Evolutionary conservation across 2,329 filamentous ascomycete species (phyloP).

Genomic region (Aspergillus sp.): DNA sequence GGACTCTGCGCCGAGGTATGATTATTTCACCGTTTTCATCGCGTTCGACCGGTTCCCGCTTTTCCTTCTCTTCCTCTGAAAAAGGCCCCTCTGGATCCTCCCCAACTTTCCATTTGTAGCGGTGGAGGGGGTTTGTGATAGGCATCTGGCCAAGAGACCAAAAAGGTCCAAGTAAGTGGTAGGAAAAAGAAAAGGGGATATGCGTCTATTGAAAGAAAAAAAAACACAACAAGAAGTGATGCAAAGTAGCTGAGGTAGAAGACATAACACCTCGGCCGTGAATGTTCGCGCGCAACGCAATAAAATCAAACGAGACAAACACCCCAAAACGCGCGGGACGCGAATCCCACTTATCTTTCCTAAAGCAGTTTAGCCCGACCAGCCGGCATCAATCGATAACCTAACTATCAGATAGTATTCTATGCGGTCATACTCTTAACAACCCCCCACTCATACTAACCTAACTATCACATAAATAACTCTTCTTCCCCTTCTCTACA

Average conservation of each 20-base stretch:
- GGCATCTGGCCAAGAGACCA: too few relatives aligned
- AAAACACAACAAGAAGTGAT: background rate
- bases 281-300: background rate
- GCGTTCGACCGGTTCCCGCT: too few relatives aligned
- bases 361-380: conserved; percentile 25
- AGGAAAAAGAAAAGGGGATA: too few relatives aligned
- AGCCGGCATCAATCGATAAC: too few relatives aligned
- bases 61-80: too few relatives aligned
- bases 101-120: too few relatives aligned
- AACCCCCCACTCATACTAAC: background rate
- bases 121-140: too few relatives aligned
- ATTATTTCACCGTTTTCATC: conserved; percentile 16
- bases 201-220: background rate
- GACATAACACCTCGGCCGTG: background rate
- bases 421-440: background rate
- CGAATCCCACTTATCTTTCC: conserved; percentile 25
- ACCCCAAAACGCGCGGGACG: conserved; percentile 15
- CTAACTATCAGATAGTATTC: too few relatives aligned
- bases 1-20: conserved; percentile 17
- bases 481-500: background rate
- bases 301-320: background rate
- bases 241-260: background rate
- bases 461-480: too few relatives aligned
- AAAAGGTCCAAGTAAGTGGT: too few relatives aligned
- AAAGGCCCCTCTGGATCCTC: too few relatives aligned